A percentile compares a stretch with the other conserved stretches of the same genome.
These are phyloP conservation scores for Backusella sp. DNA, from an alignment of 192 early-diverging fungal species.

Conservation along the genomic window DNA sequence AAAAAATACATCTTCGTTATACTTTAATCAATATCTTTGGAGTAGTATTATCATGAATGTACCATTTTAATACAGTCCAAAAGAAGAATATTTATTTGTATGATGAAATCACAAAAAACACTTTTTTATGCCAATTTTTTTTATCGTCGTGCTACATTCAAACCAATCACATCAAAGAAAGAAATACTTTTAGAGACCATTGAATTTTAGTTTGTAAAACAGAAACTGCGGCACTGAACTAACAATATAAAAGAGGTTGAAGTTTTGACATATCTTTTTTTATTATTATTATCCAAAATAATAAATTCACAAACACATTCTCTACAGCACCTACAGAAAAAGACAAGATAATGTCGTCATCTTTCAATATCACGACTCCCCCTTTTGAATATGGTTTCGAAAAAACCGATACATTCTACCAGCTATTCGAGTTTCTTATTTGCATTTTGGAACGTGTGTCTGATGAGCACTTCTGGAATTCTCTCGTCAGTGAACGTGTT, in stretches of 20 bases:
- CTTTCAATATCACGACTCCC: background rate
- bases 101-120: background rate
- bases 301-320: background rate
- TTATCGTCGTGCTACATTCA: background rate
- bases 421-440: background rate
- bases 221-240: background rate
- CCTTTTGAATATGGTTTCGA: background rate
- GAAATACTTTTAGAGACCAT: background rate
- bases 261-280: background rate
- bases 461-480: slow-evolving; percentile 20
- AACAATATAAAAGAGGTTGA: background rate
- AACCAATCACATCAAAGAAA: background rate
- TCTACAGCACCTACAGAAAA: background rate
- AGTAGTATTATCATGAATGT: background rate
- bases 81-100: background rate
- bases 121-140: background rate
- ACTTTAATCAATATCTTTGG: background rate
- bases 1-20: background rate
- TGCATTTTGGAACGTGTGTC: background rate
- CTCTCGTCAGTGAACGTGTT: slow-evolving; percentile 12
- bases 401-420: slow-evolving; percentile 2
- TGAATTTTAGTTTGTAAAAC: background rate
- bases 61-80: background rate
- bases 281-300: background rate
- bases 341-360: background rate